These are phyloP conservation scores for Erigeron philadelphicus DNA, from an alignment of 140 eudicot species.

Conservation along the genomic window DNA sequence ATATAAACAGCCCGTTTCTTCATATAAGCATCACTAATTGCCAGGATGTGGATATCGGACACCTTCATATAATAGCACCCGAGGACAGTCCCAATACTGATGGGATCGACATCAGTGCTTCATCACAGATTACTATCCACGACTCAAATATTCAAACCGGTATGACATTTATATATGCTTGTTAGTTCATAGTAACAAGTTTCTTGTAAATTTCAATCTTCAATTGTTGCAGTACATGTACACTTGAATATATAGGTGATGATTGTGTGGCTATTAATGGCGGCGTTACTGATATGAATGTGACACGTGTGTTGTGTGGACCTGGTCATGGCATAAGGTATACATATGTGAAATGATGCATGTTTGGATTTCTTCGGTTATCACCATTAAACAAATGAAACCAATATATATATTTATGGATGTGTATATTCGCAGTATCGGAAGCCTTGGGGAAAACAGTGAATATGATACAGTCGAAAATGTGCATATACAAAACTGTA, in stretches of 20 bases:
- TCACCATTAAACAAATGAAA: background rate
- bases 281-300: slow-evolving; percentile 25
- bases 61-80: slow-evolving; percentile 32
- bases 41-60: slow-evolving; percentile 24
- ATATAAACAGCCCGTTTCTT: slow-evolving; percentile 35
- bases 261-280: slow-evolving; percentile 40
- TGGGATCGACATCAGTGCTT: slow-evolving; percentile 32
- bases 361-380: background rate
- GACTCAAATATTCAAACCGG: slow-evolving; percentile 34
- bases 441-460: slow-evolving; percentile 42
- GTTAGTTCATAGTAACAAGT: background rate
- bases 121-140: slow-evolving; percentile 30
- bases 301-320: slow-evolving; percentile 32
- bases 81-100: slow-evolving; percentile 38
- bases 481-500: slow-evolving; percentile 32
- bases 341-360: background rate
- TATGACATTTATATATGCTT: background rate
- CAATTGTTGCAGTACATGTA: background rate
- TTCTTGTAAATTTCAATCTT: background rate
- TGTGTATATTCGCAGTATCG: slow-evolving; percentile 28
- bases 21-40: slow-evolving; percentile 30
- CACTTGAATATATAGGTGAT: slow-evolving; percentile 23
- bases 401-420: background rate
- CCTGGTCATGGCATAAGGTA: slow-evolving; percentile 49
- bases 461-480: slow-evolving; percentile 27